Evolutionary conservation across 306 rosid species (phyloP), one percentile per base, ranked within the genome.

Genomic region (Erythrophleum fordii): DNA sequence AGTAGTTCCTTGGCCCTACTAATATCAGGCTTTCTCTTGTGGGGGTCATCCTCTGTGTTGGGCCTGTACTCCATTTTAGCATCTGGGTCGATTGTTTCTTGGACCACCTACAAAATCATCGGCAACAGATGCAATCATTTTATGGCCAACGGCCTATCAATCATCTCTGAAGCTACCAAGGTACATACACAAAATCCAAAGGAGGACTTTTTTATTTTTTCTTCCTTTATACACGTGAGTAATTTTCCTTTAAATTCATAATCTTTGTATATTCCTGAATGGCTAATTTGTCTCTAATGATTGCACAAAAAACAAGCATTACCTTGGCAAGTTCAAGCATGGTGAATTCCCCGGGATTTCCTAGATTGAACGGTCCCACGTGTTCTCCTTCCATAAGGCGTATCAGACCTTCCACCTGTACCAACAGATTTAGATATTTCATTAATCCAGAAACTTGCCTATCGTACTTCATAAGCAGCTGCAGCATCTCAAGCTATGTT

Each of bases 281-380:
- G 37, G 37, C 37, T 5, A 34, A 5, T 34, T 45, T 23, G 25
- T 26, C 20, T 58, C 64, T 6, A 6, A 69, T 23, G 61, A 39
- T 71, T 51, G 51, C 60, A 70, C 28, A 69, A 82, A 56, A 60
- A 69, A 20, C 37, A 13, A 60, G 26, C 46, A 82, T 80, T 85
- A 94, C 98, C 92, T 90, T 91, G 73, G 98, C 98, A 72, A 94
- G 97, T 85, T 94, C 97, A 75, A 94, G 98, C 98, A 94, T 94
- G 77, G 98, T 94, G 86, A 94, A 94, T 90, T 94, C 98, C 71
- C 98, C 98, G 0, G 98, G 98, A 29, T 94, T 94, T 29, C 98
- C 98, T 3, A 94, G 97, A 82, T 94, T 94, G 89, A 94, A 94
- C 64, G 98, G 98, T 66, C 98, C 98, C 37, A 92, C 97, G 41